phyloP scores from a whole-genome alignment of 73 alveolate genomes.

The Durusdinium trenchii region DNA sequence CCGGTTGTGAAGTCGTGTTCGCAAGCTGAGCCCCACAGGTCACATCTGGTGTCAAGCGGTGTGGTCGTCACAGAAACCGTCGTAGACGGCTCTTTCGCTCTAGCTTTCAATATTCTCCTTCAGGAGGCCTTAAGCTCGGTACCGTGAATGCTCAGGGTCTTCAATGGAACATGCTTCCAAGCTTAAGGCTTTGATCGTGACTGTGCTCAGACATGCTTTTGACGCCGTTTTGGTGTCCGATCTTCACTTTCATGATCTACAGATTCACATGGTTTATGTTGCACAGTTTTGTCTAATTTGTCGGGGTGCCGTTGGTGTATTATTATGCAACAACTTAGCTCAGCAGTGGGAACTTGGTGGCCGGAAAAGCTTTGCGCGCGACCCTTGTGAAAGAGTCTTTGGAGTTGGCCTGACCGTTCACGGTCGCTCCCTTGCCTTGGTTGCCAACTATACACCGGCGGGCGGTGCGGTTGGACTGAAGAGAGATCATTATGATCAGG shows the following conservation, averaged over 20 bases:
- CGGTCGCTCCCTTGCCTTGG: background rate
- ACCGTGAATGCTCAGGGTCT: background rate
- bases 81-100: background rate
- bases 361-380: no score
- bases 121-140: background rate
- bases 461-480: background rate
- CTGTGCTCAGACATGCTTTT: background rate
- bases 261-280: background rate
- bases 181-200: background rate
- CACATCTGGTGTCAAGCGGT: background rate
- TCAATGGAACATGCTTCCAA: background rate
- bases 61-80: conserved; percentile 14
- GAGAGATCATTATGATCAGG: background rate
- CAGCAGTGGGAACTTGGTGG: background rate
- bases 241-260: background rate
- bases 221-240: background rate
- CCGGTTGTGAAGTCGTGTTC: background rate
- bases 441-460: conserved; percentile 4
- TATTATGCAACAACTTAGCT: background rate
- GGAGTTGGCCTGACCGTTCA: background rate
- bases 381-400: background rate
- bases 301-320: background rate
- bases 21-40: background rate
- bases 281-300: background rate
- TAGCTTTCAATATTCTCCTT: background rate